A percentile compares a stretch with the other conserved stretches of the same genome.
phyloP scores from a whole-genome alignment of 1,284 basidiomycete genomes.

The Marasmius oreades region DNA sequence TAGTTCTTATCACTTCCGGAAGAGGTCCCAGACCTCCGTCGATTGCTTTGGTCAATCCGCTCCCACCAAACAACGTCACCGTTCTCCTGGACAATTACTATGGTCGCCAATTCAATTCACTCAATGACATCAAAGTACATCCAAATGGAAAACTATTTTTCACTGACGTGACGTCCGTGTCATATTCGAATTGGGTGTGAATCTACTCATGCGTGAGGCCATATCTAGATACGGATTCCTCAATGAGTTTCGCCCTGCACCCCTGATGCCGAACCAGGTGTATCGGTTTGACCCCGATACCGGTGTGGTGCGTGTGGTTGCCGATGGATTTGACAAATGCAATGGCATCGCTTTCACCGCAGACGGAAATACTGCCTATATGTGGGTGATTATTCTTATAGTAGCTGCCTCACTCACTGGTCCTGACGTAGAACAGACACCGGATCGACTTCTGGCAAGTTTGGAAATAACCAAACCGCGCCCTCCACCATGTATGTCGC shows the following conservation, averaged over 20 bases:
- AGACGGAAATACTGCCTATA: slow-evolving; percentile 63
- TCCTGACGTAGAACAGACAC: slow-evolving; percentile 46
- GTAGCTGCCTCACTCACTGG: slow-evolving; percentile 2
- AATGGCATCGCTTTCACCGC: slow-evolving; percentile 70
- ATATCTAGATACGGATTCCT: slow-evolving; percentile 55
- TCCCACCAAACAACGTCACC: slow-evolving; percentile 57
- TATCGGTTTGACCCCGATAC: slow-evolving; percentile 69
- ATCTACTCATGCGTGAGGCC: background rate
- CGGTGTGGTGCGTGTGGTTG: slow-evolving; percentile 62
- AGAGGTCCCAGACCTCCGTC: slow-evolving; percentile 60
- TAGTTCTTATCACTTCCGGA: slow-evolving; percentile 69
- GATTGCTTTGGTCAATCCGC: slow-evolving; percentile 63
- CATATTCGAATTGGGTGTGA: background rate
- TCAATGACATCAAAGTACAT: slow-evolving; percentile 77
- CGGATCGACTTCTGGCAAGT: slow-evolving; percentile 41
- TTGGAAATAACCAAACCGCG: slow-evolving; percentile 51
- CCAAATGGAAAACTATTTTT: slow-evolving; percentile 67
- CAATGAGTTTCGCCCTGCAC: slow-evolving; percentile 61
- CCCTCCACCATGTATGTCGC: slow-evolving; percentile 64
- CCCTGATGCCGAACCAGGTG: slow-evolving; percentile 67
- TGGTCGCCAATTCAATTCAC: slow-evolving; percentile 77
- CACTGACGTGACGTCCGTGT: slow-evolving; percentile 60
- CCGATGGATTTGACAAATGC: slow-evolving; percentile 59
- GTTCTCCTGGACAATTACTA: slow-evolving; percentile 69
- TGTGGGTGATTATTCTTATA: slow-evolving; percentile 40